These are phyloP conservation scores for Amanita polypyramis DNA, from an alignment of 768 basidiomycete genomes.

Conservation along the genomic window DNA sequence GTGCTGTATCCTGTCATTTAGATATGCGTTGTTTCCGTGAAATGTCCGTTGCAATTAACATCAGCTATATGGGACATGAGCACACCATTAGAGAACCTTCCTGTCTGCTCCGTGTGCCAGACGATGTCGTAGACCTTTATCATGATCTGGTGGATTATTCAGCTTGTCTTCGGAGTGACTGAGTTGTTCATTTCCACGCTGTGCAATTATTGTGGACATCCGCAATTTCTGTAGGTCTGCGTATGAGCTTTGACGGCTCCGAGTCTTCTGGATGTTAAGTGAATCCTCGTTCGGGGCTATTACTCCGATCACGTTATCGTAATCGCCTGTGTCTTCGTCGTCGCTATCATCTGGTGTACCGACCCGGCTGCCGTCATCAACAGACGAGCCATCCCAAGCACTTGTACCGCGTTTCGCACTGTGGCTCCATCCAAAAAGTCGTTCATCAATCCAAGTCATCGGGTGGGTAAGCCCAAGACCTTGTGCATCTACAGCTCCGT, in stretches of 20 bases:
- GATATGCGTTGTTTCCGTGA: constrained; percentile 51
- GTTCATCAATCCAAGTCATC: constrained; percentile 93
- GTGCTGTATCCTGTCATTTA: constrained; percentile 50
- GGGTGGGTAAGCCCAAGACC: constrained; percentile 81
- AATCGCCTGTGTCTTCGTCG: constrained; percentile 84
- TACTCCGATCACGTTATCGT: constrained; percentile 76
- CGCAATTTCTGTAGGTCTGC: constrained; percentile 73
- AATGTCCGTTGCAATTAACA: constrained; percentile 45
- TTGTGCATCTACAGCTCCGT: constrained; percentile 78
- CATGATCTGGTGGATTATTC: constrained; percentile 13
- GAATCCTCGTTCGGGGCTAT: constrained; percentile 42
- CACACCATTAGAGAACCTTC: constrained; percentile 57
- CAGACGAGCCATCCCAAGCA: constrained; percentile 61
- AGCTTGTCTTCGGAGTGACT: constrained; percentile 5
- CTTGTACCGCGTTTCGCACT: constrained; percentile 73
- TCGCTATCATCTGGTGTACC: constrained; percentile 72
- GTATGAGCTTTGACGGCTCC: constrained; percentile 63
- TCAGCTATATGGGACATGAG: constrained; percentile 52
- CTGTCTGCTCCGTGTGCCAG: constrained; percentile 40
- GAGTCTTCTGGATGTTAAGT: constrained; percentile 28
- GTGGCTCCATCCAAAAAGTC: constrained; percentile 85
- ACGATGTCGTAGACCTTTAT: constrained; percentile 34
- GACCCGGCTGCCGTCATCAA: constrained; percentile 50
- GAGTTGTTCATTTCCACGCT: constrained; percentile 9
- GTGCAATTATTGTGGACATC: constrained; percentile 15